Evolutionary conservation across 176 grass and related monocot species (phyloP), one percentile per base, ranked within the genome.

Genomic region (Raddia distichophylla): DNA sequence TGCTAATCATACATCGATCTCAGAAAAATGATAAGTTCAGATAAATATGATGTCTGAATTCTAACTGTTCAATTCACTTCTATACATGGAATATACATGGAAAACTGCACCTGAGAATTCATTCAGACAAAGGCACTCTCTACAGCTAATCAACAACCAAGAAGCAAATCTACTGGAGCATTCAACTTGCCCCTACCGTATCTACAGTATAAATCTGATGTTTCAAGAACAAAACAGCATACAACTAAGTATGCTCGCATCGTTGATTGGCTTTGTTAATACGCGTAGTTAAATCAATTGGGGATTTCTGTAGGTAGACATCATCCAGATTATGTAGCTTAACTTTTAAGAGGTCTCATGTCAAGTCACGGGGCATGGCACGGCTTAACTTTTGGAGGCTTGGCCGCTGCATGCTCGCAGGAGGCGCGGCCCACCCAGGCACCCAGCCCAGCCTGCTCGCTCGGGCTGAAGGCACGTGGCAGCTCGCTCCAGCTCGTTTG

Each of bases 171-270:
- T 32, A 0, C 7, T 8, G 7, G 12, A 7, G 32, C 1, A 79
- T 47, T 40, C 12, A 66, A 42, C 22, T 43, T 43, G 2, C 22
- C 48, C 14, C 6, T 53, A 27, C 18, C 9, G 0, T 27, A 44
- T 62, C 35, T 7, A 78, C 5, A 85, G 10, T 64, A 15, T 27
- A 44, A 16, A 61, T 61, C 10, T 37, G 9, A 64, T 56, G 70
- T 73, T 33, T 52, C 8, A 85, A 79, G 46, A 19, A 68, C 82
- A 6, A 76, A 67, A 37, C 11, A 64, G 42, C 9, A n/a, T 11
- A 82, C 6, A 40, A 17, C 17, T 53, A 0, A 4, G 11, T 82
- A n/a, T n/a, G n/a, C n/a, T n/a, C n/a, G n/a, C n/a, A n/a, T n/a
- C n/a, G n/a, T n/a, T n/a, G n/a, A n/a, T n/a, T n/a, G n/a, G n/a